Evolutionary conservation across 225 moss, liverwort and hornwort genomes (phyloP).

Genomic region (Anthoceros angustus): DNA sequence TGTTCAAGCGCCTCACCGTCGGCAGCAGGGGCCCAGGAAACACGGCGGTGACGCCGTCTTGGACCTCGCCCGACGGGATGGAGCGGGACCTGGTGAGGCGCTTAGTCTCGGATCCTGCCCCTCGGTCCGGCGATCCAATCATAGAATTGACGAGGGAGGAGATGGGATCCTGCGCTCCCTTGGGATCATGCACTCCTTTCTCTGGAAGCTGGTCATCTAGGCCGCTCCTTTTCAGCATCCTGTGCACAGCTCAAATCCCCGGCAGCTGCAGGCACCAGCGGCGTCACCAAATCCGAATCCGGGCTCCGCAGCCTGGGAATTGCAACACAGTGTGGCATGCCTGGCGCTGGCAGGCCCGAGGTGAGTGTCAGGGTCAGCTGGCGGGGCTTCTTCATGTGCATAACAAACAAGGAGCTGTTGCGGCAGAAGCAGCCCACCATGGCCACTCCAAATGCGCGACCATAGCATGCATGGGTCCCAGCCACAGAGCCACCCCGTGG

Average conservation of each 20-base stretch:
- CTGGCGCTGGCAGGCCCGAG: too few species aligned
- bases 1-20: conserved; percentile 13
- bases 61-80: conserved; percentile 8
- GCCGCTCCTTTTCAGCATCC: conserved; percentile 25
- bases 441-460: too few species aligned
- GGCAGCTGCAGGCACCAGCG: too few species aligned
- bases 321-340: too few species aligned
- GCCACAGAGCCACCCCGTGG: too few species aligned
- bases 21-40: conserved; percentile 5
- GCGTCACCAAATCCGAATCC: too few species aligned
- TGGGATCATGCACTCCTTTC: not conserved
- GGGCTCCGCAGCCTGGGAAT: too few species aligned
- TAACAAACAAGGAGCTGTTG: too few species aligned
- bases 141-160: not conserved
- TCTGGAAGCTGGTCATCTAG: conserved; percentile 9
- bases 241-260: conserved; percentile 6
- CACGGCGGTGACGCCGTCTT: conserved; percentile 3
- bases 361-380: too few species aligned
- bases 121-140: not conserved
- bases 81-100: conserved; percentile 12
- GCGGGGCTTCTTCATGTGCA: too few species aligned
- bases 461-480: too few species aligned
- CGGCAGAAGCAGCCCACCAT: too few species aligned
- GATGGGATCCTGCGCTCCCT: not conserved
- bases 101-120: conserved; percentile 7